Evolutionary conservation across 106 monocot genomes (phyloP), one percentile per base, ranked within the genome.

Genomic region (Dioscorea alata): DNA sequence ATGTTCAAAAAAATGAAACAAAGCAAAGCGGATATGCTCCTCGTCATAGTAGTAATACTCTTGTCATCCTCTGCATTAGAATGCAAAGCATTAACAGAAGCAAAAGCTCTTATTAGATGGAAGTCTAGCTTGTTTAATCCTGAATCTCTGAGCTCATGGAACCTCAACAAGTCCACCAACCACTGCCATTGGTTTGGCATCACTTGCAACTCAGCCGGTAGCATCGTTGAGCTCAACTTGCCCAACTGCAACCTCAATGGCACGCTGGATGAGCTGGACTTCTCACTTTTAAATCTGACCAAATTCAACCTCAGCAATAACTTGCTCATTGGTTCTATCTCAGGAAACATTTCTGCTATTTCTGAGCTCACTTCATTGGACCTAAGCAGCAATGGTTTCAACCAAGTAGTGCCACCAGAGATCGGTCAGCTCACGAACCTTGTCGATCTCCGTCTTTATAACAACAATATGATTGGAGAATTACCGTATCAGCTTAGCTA

Each of bases 231-330:
- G n/a, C n/a, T n/a, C n/a, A n/a, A n/a, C n/a, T n/a, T n/a, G n/a
- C n/a, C 67, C 1, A 33, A 23, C 1, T 19, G 65, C 64, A 66
- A 66, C 60, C 70, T 89, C 67, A 59, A 51, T 23, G 89, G 89
- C 66, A 76, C 68, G 22, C 75, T 90, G 32, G 67, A 76, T 9
- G 59, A 49, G 8, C 59, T 90, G 5, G 64, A 74, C 70, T 83
- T 83, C 12, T 72, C 86, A 4, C 34, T 90, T 8, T 73, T 73
- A 23, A 69, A 71, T 66, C 80, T 90, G 67, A 71, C 81, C 21
- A 13, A 1, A 0, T 79, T 89, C 70, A 50, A 81, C 23, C 83
- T 90, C 77, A 81, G 59, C 73, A 21, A 63, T 70, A 90, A 90
- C 69, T 12, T 60, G 56, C 25, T 90, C 28, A 12, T 22, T 5